Conservation (phyloP, 306 rosid genomes). For the Trichosanthes truncata region DNA sequence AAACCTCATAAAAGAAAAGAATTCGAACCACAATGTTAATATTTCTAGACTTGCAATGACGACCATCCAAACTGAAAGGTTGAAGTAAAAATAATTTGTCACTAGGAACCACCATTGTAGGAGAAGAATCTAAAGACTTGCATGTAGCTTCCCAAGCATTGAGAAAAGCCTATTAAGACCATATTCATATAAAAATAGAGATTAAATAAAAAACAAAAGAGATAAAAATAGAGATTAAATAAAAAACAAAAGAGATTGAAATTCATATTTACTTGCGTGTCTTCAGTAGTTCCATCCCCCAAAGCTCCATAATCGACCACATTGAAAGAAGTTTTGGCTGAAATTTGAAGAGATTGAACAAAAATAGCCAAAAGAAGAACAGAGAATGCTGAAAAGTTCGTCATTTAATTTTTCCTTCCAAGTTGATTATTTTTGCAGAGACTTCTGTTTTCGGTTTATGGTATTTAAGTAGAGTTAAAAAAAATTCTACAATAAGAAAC, state of each 20-base stretch:
- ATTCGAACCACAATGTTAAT: neutral
- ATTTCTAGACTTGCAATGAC: neutral
- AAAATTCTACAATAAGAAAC: no score
- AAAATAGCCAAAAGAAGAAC: neutral
- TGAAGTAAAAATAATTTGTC: conserved; percentile 2
- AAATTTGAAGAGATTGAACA: neutral
- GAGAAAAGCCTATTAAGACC: neutral
- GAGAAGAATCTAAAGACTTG: neutral
- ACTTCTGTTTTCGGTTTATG: neutral
- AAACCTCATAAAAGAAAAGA: neutral
- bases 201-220: no score
- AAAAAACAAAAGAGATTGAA: neutral
- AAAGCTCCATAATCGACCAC: neutral
- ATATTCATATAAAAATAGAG: neutral
- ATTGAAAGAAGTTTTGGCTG: neutral
- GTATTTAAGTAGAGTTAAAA: neutral
- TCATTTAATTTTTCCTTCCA: neutral
- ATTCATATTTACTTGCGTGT: neutral
- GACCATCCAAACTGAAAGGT: neutral
- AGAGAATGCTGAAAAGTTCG: neutral
- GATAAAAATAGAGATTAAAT: no score
- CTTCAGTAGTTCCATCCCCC: neutral
- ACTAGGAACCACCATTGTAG: neutral
- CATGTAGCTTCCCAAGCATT: conserved; percentile 9
- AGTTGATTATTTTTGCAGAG: neutral